A percentile compares a stretch with the other conserved stretches of the same genome.
These are phyloP conservation scores for Vigna mungo DNA, from an alignment of 306 rosid genomes.

Conservation along the genomic window DNA sequence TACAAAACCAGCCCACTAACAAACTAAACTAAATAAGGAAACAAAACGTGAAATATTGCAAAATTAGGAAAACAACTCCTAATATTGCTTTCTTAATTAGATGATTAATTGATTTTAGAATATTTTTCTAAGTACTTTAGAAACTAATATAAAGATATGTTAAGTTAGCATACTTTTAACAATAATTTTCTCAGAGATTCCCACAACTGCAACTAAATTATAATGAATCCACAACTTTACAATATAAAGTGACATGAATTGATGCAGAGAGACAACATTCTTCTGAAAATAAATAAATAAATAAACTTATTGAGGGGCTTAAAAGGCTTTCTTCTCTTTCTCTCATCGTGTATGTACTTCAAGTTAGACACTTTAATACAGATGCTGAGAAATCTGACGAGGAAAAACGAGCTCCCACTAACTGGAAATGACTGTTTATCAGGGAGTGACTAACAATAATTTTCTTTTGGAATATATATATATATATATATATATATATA, in stretches of 20 bases:
- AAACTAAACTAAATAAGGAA: background rate
- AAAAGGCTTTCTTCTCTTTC: too few relatives aligned
- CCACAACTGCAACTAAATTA: background rate
- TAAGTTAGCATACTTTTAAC: background rate
- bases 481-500: too few relatives aligned
- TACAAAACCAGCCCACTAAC: background rate
- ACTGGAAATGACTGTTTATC: too few relatives aligned
- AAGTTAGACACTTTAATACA: too few relatives aligned
- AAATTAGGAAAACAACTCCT: background rate
- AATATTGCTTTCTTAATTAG: conserved; percentile 2
- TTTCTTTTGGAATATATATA: too few relatives aligned
- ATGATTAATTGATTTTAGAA: background rate
- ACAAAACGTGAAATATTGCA: background rate
- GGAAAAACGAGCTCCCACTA: too few relatives aligned
- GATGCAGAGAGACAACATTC: conserved; percentile 13
- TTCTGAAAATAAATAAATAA: too few relatives aligned
- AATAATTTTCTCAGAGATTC: background rate
- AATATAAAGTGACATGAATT: background rate
- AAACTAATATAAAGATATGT: background rate
- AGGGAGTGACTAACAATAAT: too few relatives aligned
- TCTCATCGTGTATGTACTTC: too few relatives aligned
- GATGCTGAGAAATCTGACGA: too few relatives aligned
- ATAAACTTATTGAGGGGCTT: too few relatives aligned
- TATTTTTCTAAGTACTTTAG: background rate
- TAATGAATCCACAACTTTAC: background rate